A percentile compares a stretch with the other conserved stretches of the same genome.
Evolutionary conservation across 345 rosid species (phyloP).

Genomic region (Tarenaya hassleriana): DNA sequence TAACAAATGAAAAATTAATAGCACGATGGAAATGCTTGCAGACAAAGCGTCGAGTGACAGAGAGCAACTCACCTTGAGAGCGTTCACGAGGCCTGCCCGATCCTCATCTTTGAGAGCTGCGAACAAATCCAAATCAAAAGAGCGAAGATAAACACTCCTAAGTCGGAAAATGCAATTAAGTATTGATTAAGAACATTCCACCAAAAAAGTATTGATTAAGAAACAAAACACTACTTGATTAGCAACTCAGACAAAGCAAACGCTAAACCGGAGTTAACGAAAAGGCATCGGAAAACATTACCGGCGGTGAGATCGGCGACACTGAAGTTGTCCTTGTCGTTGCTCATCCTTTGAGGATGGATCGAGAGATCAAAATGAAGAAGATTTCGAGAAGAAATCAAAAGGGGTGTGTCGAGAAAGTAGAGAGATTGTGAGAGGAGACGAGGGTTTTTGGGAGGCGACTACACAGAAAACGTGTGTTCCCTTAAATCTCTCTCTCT

Average conservation of each 20-base stretch:
- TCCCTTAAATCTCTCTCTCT: constrained; percentile 17
- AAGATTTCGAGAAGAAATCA: background rate
- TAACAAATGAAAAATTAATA: background rate
- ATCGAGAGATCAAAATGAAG: background rate
- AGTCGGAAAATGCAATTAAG: background rate
- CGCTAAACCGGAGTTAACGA: background rate
- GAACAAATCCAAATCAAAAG: background rate
- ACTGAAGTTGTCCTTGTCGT: constrained; percentile 53
- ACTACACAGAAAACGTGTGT: constrained; percentile 25
- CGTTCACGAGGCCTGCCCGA: constrained; percentile 77
- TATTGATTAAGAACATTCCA: background rate
- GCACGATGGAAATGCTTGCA: too few species aligned
- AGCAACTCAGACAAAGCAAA: background rate
- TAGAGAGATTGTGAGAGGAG: constrained; percentile 18
- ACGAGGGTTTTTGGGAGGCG: constrained; percentile 33
- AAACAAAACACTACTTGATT: background rate
- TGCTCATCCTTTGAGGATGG: constrained; percentile 41
- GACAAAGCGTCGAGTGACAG: background rate
- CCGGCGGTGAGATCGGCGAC: constrained; percentile 76
- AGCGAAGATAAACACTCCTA: background rate
- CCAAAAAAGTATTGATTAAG: background rate
- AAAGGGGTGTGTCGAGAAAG: constrained; percentile 28
- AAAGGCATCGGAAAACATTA: constrained; percentile 17
- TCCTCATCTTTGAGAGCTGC: constrained; percentile 63
- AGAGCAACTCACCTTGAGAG: constrained; percentile 57